Evolutionary conservation across 176 grass and related monocot species (phyloP).

Genomic region (Oryza longistaminata): DNA sequence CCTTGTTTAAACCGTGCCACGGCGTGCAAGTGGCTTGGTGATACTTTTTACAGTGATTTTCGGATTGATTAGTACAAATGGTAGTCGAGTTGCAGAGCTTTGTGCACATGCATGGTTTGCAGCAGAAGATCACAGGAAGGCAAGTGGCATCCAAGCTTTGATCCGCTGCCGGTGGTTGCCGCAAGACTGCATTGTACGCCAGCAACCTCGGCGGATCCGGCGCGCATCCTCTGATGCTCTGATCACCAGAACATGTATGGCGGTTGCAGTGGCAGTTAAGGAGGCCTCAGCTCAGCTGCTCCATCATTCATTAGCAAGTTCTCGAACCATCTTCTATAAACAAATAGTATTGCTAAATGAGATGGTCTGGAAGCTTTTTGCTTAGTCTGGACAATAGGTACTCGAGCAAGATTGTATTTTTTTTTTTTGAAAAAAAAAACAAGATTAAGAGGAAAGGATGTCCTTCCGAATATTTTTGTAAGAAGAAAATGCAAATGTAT

Average conservation of each 20-base stretch:
- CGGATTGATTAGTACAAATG: constrained; percentile 23
- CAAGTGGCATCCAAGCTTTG: constrained; percentile 24
- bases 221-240: not conserved
- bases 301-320: not conserved
- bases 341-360: not conserved
- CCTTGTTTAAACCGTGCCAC: constrained; percentile 22
- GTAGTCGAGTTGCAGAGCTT: constrained; percentile 1
- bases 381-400: not conserved
- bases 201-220: not conserved
- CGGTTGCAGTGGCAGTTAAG: not conserved
- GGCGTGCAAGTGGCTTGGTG: constrained; percentile 25
- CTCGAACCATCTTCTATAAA: not conserved
- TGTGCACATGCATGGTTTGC: constrained; percentile 26
- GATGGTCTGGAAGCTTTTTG: not conserved
- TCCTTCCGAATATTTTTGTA: too few species aligned
- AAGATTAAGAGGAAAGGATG: too few species aligned
- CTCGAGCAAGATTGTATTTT: not conserved
- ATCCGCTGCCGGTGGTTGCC: constrained; percentile 35
- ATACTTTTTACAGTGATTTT: constrained; percentile 14
- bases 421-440: too few species aligned
- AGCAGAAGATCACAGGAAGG: not conserved
- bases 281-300: not conserved
- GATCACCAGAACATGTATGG: constrained; percentile 16
- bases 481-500: too few species aligned
- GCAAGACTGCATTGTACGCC: not conserved